These are phyloP conservation scores for Baorangia bicolor DNA, from an alignment of 768 basidiomycete genomes.

Conservation along the genomic window DNA sequence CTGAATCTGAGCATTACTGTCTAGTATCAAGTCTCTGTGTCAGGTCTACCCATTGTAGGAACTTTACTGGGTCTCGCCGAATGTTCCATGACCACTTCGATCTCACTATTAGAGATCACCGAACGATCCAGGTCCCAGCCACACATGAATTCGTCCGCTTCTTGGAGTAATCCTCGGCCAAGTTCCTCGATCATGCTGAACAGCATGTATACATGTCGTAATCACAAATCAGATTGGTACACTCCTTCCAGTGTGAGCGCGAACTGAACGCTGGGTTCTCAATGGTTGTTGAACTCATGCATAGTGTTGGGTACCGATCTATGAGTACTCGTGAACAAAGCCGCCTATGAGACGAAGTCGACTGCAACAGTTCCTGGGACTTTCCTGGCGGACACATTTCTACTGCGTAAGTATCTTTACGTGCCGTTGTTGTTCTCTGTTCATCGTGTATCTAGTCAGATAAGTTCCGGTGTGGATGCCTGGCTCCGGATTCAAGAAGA, in stretches of 20 bases:
- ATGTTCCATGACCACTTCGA: conserved; percentile 1
- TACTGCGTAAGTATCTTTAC: too few species aligned
- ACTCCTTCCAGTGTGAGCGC: background rate
- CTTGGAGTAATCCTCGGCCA: background rate
- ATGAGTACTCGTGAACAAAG: background rate
- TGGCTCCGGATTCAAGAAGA: background rate
- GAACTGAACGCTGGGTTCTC: background rate
- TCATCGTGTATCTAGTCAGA: background rate
- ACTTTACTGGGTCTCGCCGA: background rate
- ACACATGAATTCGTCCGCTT: background rate
- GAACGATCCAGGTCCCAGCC: background rate
- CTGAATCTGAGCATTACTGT: background rate
- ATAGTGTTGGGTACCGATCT: background rate
- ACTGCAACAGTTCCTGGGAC: too few species aligned
- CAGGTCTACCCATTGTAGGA: background rate
- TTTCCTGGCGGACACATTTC: too few species aligned
- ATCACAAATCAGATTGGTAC: background rate
- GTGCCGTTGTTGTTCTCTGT: too few species aligned
- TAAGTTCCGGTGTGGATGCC: conserved; percentile 1
- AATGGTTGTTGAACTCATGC: background rate
- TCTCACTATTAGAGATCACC: background rate
- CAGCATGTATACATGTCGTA: background rate
- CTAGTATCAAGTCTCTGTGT: background rate
- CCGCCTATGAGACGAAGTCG: too few species aligned
- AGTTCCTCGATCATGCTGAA: background rate